Percentiles rank a stretch among this genome's conserved stretches.
phyloP scores from a whole-genome alignment of 2,329 filamentous ascomycete genomes.

The Diaporthe nobilis region DNA sequence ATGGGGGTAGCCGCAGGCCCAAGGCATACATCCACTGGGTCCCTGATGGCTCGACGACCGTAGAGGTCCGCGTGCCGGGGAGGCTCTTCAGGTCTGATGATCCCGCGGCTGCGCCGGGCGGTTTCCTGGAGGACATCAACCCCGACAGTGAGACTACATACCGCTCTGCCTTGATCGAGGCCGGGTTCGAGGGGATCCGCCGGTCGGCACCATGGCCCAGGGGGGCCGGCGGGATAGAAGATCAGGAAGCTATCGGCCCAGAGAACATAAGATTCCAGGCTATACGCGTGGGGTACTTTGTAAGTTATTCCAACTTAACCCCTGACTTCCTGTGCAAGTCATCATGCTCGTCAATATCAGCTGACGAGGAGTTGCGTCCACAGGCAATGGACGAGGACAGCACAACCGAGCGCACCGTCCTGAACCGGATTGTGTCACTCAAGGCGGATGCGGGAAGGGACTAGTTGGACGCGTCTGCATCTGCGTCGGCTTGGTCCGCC shows the following conservation, averaged over 20 bases:
- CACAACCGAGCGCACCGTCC: too few species aligned
- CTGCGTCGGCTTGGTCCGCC: too few species aligned
- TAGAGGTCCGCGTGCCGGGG: constrained; percentile 85
- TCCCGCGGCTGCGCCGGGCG: background rate
- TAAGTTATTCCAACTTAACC: constrained; percentile 49
- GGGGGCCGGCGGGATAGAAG: constrained; percentile 75
- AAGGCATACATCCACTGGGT: constrained; percentile 96
- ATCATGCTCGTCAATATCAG: too few species aligned
- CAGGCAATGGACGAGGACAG: too few species aligned
- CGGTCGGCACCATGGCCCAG: constrained; percentile 84
- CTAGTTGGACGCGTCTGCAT: too few species aligned
- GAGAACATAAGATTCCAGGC: constrained; percentile 92
- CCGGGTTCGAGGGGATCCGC: constrained; percentile 47
- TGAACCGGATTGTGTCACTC: too few species aligned
- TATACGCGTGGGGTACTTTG: constrained; percentile 90
- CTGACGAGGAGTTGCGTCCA: too few species aligned
- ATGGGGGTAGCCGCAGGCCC: constrained; percentile 73
- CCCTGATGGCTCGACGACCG: constrained; percentile 75
- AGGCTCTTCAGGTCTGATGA: constrained; percentile 72
- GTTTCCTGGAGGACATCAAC: background rate
- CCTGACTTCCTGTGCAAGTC: too few species aligned
- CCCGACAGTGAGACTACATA: background rate
- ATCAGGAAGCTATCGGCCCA: constrained; percentile 67
- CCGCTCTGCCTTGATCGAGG: background rate
- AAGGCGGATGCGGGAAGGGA: too few species aligned